phyloP scores from a whole-genome alignment of 441 rosid species.

The Populus hybrid region DNA sequence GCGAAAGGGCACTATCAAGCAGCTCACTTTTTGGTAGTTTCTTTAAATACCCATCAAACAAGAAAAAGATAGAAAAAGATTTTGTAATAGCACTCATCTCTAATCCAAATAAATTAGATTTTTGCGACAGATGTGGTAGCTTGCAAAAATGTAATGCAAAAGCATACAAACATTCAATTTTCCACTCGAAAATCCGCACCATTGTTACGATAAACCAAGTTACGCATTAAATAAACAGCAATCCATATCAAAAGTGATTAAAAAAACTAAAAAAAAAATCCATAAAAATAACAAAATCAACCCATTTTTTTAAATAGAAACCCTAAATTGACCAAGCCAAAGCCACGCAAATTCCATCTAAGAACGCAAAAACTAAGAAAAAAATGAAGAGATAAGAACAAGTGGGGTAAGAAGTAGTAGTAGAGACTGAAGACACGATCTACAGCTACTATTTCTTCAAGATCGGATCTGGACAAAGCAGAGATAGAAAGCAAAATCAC shows the following conservation, averaged over 20 bases:
- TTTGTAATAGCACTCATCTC: not conserved
- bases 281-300: no score
- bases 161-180: not conserved
- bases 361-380: not conserved
- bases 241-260: not conserved
- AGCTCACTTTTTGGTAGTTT: not conserved
- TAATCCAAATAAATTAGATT: not conserved
- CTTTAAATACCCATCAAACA: not conserved
- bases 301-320: no score
- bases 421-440: not conserved
- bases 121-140: not conserved
- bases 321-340: not conserved
- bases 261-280: no score
- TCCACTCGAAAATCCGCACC: not conserved
- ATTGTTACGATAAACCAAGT: not conserved
- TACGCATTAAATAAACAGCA: not conserved
- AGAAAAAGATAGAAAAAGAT: not conserved
- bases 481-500: not conserved
- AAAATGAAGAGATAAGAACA: not conserved
- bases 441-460: not conserved
- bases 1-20: not conserved
- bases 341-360: not conserved
- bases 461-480: conserved; percentile 29
- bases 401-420: not conserved
- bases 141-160: not conserved